These are phyloP conservation scores for Pseudocercospora eumusae DNA, from an alignment of 2,329 filamentous ascomycete species.

Conservation along the genomic window DNA sequence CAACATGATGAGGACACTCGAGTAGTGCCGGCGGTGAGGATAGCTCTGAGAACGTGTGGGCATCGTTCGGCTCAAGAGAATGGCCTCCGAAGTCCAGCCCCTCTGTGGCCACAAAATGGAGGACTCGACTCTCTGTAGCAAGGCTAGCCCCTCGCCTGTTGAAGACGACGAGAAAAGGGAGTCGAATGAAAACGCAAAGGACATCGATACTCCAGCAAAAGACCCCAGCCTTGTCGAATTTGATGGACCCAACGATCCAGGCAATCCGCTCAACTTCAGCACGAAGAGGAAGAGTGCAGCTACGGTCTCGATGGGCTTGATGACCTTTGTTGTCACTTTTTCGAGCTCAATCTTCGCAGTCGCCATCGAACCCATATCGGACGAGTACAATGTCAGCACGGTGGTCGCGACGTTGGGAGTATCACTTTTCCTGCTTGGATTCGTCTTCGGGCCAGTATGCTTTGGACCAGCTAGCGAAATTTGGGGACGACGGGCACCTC, in stretches of 20 bases:
- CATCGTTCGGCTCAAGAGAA: neutral
- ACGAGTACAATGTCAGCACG: constrained; percentile 28
- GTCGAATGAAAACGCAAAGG: neutral
- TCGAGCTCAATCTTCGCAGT: constrained; percentile 26
- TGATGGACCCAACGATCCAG: constrained; percentile 32
- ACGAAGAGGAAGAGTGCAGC: constrained; percentile 25
- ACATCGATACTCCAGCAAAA: constrained; percentile 9
- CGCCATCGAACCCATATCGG: constrained; percentile 25
- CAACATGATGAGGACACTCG: too few species aligned
- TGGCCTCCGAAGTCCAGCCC: neutral
- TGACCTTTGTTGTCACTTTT: constrained; percentile 32
- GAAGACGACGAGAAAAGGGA: constrained; percentile 5
- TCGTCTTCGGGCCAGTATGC: constrained; percentile 29
- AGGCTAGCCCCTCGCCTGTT: constrained; percentile 6
- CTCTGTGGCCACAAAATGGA: neutral
- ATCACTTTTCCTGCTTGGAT: constrained; percentile 32
- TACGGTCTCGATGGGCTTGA: constrained; percentile 29
- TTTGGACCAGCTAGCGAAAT: constrained; percentile 61
- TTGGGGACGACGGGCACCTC: constrained; percentile 53
- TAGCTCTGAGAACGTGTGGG: too few species aligned
- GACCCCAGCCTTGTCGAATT: constrained; percentile 34
- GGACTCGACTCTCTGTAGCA: constrained; percentile 1
- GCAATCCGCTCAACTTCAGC: constrained; percentile 32
- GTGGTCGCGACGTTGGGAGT: constrained; percentile 34
- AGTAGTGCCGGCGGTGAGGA: too few species aligned